phyloP scores from a whole-genome alignment of 2,329 filamentous ascomycete species.

The Kalaharituber pfeilii region DNA sequence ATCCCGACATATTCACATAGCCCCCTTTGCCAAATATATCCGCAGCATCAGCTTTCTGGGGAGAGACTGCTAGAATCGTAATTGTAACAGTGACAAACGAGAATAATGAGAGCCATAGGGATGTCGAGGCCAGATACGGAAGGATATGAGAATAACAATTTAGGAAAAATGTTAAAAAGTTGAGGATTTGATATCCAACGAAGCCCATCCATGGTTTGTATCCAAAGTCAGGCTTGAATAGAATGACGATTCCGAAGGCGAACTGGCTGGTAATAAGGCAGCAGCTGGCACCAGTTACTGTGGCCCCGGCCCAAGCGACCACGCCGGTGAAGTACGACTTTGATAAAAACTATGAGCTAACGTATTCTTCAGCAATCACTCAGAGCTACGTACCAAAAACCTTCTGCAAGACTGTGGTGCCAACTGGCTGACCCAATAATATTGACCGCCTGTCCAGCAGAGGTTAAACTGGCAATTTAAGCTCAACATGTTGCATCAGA shows the following conservation, averaged over 20 bases:
- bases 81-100: not conserved
- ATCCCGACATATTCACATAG: slow-evolving; percentile 13
- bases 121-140: not conserved
- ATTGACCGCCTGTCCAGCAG: slow-evolving; percentile 31
- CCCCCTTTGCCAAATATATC: not conserved
- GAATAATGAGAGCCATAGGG: not conserved
- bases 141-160: not conserved
- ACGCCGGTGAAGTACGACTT: slow-evolving; percentile 32
- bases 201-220: slow-evolving; percentile 32
- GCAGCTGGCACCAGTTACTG: slow-evolving; percentile 39
- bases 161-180: not conserved
- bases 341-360: not conserved
- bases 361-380: not conserved
- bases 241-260: slow-evolving; percentile 35
- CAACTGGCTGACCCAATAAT: slow-evolving; percentile 35
- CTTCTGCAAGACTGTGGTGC: slow-evolving; percentile 29
- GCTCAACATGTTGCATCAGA: not conserved
- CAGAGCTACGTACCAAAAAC: slow-evolving; percentile 24
- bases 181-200: slow-evolving; percentile 28
- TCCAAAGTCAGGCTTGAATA: slow-evolving; percentile 32
- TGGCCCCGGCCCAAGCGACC: slow-evolving; percentile 36
- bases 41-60: not conserved
- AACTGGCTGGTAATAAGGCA: slow-evolving; percentile 32
- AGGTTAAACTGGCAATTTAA: no score
- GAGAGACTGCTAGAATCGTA: not conserved